Conservation (phyloP, 208 protist species). For the Trichomonas vaginalis region DNA sequence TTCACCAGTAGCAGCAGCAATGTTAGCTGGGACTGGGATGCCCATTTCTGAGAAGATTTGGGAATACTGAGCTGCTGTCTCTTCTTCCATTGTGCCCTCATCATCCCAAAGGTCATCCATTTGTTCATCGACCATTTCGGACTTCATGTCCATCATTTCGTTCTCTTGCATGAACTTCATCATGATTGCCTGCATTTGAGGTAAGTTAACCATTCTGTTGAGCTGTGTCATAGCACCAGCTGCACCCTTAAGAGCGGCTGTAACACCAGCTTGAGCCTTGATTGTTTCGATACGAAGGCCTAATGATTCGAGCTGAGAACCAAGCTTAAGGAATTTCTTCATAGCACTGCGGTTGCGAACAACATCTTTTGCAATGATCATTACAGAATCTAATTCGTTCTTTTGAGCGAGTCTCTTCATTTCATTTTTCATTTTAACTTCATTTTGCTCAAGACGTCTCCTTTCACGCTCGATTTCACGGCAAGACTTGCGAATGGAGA, state of each 20-base stretch:
- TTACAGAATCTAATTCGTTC: not conserved
- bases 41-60: not conserved
- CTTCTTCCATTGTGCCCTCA: not conserved
- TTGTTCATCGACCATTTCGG: not conserved
- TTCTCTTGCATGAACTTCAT: not conserved
- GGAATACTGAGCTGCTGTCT: not conserved
- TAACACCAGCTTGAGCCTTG: constrained; percentile 2
- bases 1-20: not conserved
- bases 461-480: constrained; percentile 6
- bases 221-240: not conserved
- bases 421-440: constrained; percentile 10
- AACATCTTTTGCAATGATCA: not conserved
- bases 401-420: not conserved
- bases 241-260: not conserved
- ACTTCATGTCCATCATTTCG: constrained; percentile 15
- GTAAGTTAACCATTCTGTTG: not conserved
- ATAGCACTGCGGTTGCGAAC: not conserved
- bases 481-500: not conserved
- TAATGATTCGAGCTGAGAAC: not conserved
- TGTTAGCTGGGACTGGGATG: not conserved
- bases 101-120: constrained; percentile 5
- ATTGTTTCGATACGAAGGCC: constrained; percentile 12
- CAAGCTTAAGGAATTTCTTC: not conserved
- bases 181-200: not conserved
- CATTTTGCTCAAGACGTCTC: not conserved